phyloP scores from a whole-genome alignment of 768 basidiomycete genomes.

The Boletus tylopilopsis region DNA sequence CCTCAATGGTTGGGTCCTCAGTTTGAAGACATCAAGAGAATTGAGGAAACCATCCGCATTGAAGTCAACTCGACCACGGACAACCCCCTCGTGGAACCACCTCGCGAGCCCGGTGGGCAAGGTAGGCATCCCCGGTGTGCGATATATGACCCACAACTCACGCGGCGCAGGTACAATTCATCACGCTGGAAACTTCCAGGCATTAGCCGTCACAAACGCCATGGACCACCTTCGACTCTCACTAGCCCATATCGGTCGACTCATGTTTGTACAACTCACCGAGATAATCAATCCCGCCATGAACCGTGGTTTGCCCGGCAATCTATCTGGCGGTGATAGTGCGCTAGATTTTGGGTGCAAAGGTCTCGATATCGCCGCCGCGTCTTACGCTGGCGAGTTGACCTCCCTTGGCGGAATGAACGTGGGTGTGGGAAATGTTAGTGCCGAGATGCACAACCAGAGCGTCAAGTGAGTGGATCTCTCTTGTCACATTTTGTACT shows the following conservation, averaged over 20 bases:
- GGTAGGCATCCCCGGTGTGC: conserved; percentile 9
- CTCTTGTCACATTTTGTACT: not conserved
- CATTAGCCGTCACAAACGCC: conserved; percentile 77
- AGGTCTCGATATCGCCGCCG: conserved; percentile 79
- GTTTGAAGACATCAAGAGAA: conserved; percentile 69
- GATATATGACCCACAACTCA: not conserved
- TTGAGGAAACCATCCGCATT: conserved; percentile 58
- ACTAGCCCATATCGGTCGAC: conserved; percentile 66
- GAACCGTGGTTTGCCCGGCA: conserved; percentile 79
- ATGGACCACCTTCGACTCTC: conserved; percentile 84
- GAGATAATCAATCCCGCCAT: conserved; percentile 55
- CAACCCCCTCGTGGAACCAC: conserved; percentile 81
- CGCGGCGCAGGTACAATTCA: conserved; percentile 48
- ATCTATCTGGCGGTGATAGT: conserved; percentile 73
- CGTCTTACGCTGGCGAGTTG: conserved; percentile 79
- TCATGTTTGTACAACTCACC: conserved; percentile 62
- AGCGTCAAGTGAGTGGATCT: conserved; percentile 68
- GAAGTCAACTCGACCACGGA: conserved; percentile 91
- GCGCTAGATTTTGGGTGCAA: conserved; percentile 82
- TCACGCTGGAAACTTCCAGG: conserved; percentile 89
- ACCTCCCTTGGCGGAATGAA: conserved; percentile 72
- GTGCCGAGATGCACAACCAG: conserved; percentile 91
- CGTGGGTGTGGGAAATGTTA: conserved; percentile 80
- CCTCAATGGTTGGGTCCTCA: conserved; percentile 88
- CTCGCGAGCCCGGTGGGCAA: conserved; percentile 48